Evolutionary conservation across 352 stramenopile species (phyloP).

Genomic region (Halophytophthora polymorphica): DNA sequence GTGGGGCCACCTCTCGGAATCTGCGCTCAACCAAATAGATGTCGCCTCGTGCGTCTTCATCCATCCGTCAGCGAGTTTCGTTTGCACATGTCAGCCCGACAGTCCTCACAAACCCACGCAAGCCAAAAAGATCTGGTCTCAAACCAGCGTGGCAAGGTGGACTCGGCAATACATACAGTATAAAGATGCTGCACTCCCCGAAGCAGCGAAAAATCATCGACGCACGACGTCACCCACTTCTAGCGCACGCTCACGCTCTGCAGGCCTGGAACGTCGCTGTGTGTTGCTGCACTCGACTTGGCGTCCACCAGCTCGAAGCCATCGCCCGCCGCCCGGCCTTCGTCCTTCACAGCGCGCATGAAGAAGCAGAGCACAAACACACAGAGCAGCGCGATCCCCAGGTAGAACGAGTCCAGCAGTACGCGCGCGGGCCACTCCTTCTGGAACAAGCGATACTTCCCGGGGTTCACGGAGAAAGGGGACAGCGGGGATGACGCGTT

Average conservation of each 20-base stretch:
- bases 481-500: conserved; percentile 1
- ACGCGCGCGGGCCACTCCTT: conserved; percentile 10
- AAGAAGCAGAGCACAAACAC: not conserved
- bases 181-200: no score
- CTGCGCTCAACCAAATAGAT: no score
- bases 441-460: conserved; percentile 9
- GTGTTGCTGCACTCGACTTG: not conserved
- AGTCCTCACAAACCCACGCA: no score
- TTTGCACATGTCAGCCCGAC: no score
- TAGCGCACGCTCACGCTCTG: not conserved
- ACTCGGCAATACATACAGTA: no score
- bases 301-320: conserved; percentile 13
- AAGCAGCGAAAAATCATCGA: no score
- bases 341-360: not conserved
- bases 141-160: no score
- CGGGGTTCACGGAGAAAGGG: conserved; percentile 9
- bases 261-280: not conserved
- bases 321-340: conserved; percentile 1
- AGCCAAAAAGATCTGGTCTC: no score
- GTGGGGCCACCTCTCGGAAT: no score
- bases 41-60: no score
- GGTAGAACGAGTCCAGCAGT: conserved; percentile 6
- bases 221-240: not conserved
- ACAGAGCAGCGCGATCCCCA: not conserved
- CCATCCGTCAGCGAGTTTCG: no score